Base-by-base conservation (phyloP, 2,329 filamentous ascomycete species). In the Ambrosiella cleistominuta region DNA sequence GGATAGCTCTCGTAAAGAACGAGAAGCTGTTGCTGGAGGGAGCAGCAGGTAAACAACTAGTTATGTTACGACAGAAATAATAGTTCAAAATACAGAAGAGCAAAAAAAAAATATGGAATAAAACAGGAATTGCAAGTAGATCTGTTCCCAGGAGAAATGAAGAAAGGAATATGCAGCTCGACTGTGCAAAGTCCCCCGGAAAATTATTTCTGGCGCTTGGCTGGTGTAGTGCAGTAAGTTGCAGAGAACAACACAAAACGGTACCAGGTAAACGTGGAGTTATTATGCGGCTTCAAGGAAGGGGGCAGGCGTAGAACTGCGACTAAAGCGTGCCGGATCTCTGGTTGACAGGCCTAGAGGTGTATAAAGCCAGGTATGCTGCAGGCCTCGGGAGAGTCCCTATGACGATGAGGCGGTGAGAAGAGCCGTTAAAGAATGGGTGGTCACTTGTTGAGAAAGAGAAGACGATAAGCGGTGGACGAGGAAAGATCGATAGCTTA, bases 231-330 rank as follows among this genome's bases (percentile, higher is more conserved):
- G 52, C 17, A 54, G 36, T 49, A 36, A 49, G 19, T 50, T 39
- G 45, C 36, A 45, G 40, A 47, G 55, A 35, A 50, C 45, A 51
- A 39, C 37, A 57, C 12, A 13, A 50, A 36, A 50, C 35, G 7
- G 47, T 53, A 57, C 54, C 58, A 45, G 47, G 54, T 56, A 51
- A 60, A 60, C 58, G 58, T 60, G 58, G 58, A 47, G 58, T 60
- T 60, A 56, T 56, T 49, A 49, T 53, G 49, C 47, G 27, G 36
- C 52, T 50, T 54, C 38, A 56, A 42, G 53, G 44, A 54, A 57
- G 54, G 15, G 51, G 37, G 19, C 52, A 54, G 38, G 52, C 37
- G 37, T 54, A 42, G n/a, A 19, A 40, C 39, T 1, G 52, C 52
- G 17, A 42, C 13, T 35, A 54, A 36, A 7, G 38, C 13, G n/a